A percentile compares a stretch with the other conserved stretches of the same genome.
phyloP scores from a whole-genome alignment of 108 stramenopile species.

The Pelagomonas calceolata region DNA sequence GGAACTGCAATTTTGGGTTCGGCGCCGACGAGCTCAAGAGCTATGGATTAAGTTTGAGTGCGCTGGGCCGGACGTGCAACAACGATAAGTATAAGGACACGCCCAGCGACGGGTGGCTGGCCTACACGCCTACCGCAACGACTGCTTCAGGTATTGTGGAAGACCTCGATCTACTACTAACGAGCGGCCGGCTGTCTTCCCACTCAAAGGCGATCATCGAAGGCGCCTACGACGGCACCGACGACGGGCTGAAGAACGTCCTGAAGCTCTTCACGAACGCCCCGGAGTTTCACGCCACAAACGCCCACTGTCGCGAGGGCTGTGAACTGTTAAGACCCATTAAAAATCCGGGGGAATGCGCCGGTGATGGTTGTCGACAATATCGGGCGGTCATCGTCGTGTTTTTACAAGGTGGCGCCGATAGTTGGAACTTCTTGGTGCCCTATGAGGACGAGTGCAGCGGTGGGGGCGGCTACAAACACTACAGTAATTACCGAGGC shows the following conservation, averaged over 20 bases:
- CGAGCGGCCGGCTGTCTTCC: slow-evolving; percentile 38
- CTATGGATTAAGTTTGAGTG: no score
- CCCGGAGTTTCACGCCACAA: slow-evolving; percentile 56
- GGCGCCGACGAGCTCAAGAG: neutral
- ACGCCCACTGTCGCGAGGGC: slow-evolving; percentile 12
- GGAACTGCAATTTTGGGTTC: slow-evolving; percentile 11
- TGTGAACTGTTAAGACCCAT: no score
- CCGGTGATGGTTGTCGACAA: slow-evolving; percentile 5
- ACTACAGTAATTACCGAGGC: neutral
- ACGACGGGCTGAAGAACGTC: neutral
- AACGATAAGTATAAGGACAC: slow-evolving; percentile 14
- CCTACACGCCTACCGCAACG: neutral
- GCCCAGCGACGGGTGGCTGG: slow-evolving; percentile 16
- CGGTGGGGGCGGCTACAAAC: slow-evolving; percentile 28
- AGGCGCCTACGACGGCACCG: slow-evolving; percentile 12
- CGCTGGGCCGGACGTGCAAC: no score
- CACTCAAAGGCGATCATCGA: slow-evolving; percentile 29
- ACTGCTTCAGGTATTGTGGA: slow-evolving; percentile 27
- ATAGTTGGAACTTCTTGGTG: slow-evolving; percentile 48
- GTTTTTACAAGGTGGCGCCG: slow-evolving; percentile 42
- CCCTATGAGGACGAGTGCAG: slow-evolving; percentile 20
- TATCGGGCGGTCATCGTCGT: slow-evolving; percentile 58
- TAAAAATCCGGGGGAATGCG: no score
- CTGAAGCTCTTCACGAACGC: slow-evolving; percentile 16
- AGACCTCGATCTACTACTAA: slow-evolving; percentile 42